Base-by-base conservation (phyloP, 805 yeast species). In the Wickerhamomyces alni region DNA sequence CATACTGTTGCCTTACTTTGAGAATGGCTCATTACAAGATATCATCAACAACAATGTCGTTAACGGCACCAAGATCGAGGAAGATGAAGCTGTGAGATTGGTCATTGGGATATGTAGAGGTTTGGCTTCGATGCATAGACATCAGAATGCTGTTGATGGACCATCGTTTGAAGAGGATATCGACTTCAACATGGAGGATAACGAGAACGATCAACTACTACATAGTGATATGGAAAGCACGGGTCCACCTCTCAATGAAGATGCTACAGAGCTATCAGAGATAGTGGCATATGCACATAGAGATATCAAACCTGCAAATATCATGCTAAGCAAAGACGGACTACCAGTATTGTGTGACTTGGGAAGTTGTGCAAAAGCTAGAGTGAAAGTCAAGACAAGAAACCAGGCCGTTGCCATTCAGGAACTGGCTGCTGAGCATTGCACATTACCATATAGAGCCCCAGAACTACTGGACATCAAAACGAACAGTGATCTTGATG, bases 241-340 rank as follows among this genome's bases (percentile, higher is more conserved):
- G 39, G 33, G 38, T 33, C 45, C 44, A 8, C 48, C 24, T 7
- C 6, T 21, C 9, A 21, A 42, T 19, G 39, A 44, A 13, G 26
- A 43, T 18, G 69, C 55, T 2, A 75, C 82, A 1, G 82, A 78
- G 43, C 50, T 80, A 37, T 67, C 69, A 21, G 82, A 77, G 39
- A 63, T 74, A 3, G 66, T 73, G 4, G 83, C 91, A 4, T 87
- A 74, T 58, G 91, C 95, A 0, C 97, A 89, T 58, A 64, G 88
- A 41, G 96, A 89, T 57, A 64, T 89, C 40, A 89, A 87, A 55
- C 96, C 97, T 0, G 94, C 93, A 2, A 89, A 87, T 55, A 75
- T 88, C 15, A 82, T 89, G 89, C 63, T 88, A 5, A 71, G 85
- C 1, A 73, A 78, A 33, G 83, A 80, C 44, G 87, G 87, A 3